Percentiles rank a stretch among this genome's conserved stretches.
Evolutionary conservation across 2,329 filamentous ascomycete genomes (phyloP).

Genomic region (Ophiosphaerella narmari): DNA sequence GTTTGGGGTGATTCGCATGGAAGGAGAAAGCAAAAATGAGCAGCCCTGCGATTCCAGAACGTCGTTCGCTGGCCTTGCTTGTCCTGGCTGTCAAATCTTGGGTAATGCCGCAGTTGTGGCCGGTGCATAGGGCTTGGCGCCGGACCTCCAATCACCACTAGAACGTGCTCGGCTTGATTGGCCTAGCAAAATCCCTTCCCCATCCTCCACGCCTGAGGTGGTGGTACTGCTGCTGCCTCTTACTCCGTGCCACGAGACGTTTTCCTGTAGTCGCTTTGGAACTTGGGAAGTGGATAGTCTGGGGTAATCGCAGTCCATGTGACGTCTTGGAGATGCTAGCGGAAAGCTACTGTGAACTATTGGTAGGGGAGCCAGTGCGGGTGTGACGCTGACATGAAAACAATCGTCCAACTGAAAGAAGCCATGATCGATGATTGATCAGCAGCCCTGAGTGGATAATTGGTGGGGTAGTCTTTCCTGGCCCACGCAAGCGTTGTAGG

Average conservation of each 20-base stretch:
- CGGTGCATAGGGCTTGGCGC: conserved; percentile 4
- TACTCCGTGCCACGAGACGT: conserved; percentile 16
- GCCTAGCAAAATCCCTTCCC: conserved; percentile 5
- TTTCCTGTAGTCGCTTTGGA: conserved; percentile 7
- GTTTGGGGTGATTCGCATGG: conserved; percentile 21
- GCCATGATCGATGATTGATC: neutral
- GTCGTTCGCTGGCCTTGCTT: conserved; percentile 21
- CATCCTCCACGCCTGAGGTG: neutral
- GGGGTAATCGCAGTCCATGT: conserved; percentile 10
- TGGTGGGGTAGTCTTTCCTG: neutral
- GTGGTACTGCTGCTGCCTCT: conserved; percentile 7
- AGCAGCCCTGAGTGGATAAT: neutral
- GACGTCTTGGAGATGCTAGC: conserved; percentile 15
- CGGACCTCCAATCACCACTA: conserved; percentile 18
- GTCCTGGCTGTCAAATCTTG: conserved; percentile 12
- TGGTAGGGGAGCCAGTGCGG: conserved; percentile 8
- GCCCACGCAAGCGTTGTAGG: neutral
- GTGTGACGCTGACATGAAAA: conserved; percentile 9
- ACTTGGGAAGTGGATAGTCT: conserved; percentile 7
- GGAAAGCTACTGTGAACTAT: conserved; percentile 16
- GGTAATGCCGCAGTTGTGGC: conserved; percentile 2
- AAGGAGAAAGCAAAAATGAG: conserved; percentile 4
- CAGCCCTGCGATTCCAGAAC: conserved; percentile 6
- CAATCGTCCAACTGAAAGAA: no score
- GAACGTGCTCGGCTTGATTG: conserved; percentile 25